phyloP scores from a whole-genome alignment of 73 alveolate genomes.

The Uronychia binucleata region DNA sequence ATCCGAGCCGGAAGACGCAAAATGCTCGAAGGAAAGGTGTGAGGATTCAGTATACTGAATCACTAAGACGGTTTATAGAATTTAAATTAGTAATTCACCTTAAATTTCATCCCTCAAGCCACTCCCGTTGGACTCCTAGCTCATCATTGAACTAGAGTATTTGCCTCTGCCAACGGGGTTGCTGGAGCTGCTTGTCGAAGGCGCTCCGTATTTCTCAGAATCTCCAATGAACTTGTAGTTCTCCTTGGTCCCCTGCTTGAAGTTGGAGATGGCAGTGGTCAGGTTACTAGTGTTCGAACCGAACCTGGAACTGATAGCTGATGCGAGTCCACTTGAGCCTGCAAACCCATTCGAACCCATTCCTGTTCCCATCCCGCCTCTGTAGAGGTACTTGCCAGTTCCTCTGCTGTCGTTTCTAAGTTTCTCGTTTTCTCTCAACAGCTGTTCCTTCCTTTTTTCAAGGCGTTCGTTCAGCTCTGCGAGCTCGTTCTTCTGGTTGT shows the following conservation, averaged over 20 bases:
- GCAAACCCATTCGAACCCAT: background rate
- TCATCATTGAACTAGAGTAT: background rate
- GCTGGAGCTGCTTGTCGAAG: background rate
- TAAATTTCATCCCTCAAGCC: background rate
- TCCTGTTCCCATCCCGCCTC: background rate
- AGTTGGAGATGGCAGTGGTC: background rate
- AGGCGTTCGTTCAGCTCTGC: constrained; percentile 55
- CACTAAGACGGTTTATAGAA: too few species aligned
- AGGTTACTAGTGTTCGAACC: background rate
- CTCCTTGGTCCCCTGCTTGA: background rate
- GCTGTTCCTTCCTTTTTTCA: constrained; percentile 60
- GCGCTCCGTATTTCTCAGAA: background rate
- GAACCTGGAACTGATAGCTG: background rate
- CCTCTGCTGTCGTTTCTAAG: constrained; percentile 67
- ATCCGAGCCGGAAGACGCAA: background rate
- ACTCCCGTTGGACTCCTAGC: background rate
- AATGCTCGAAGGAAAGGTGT: background rate
- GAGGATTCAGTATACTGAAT: too few species aligned
- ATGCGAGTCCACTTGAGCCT: background rate
- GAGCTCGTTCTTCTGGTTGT: constrained; percentile 57
- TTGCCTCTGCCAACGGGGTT: background rate
- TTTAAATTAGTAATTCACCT: background rate
- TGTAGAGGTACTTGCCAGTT: constrained; percentile 1
- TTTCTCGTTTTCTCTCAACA: constrained; percentile 79
- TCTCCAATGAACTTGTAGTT: background rate